phyloP scores from a whole-genome alignment of 192 early-diverging fungal species.

The Diversispora epigaea region DNA sequence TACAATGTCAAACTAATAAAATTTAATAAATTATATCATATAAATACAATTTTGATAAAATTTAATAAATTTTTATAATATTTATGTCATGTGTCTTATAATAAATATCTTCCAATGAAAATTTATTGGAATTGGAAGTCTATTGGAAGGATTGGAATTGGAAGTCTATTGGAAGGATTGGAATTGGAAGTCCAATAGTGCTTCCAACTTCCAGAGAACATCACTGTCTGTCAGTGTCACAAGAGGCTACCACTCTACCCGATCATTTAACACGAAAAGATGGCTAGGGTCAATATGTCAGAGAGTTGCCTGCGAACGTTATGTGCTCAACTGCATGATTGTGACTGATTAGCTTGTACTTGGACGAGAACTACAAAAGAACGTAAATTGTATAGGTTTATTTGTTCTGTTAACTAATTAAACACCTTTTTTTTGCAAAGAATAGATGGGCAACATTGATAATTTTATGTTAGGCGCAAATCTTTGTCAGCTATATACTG shows the following conservation, averaged over 20 bases:
- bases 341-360: background rate
- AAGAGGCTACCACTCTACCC: conserved; percentile 12
- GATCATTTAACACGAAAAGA: conserved; percentile 12
- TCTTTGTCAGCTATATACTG: conserved; percentile 8
- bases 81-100: too few species aligned
- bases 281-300: background rate
- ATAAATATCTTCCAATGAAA: too few species aligned
- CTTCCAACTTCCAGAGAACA: too few species aligned
- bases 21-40: too few species aligned
- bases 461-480: background rate
- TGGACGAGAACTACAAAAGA: background rate
- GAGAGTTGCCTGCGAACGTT: conserved; percentile 2
- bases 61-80: too few species aligned
- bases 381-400: background rate
- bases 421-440: background rate
- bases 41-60: too few species aligned
- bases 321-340: conserved; percentile 4
- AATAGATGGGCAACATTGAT: background rate
- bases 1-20: too few species aligned
- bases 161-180: too few species aligned
- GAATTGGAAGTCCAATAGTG: too few species aligned
- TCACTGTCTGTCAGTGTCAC: background rate
- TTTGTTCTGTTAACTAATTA: background rate
- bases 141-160: too few species aligned
- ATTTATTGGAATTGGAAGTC: too few species aligned